Conservation (phyloP, 306 rosid species). For the Glycine soja region DNA sequence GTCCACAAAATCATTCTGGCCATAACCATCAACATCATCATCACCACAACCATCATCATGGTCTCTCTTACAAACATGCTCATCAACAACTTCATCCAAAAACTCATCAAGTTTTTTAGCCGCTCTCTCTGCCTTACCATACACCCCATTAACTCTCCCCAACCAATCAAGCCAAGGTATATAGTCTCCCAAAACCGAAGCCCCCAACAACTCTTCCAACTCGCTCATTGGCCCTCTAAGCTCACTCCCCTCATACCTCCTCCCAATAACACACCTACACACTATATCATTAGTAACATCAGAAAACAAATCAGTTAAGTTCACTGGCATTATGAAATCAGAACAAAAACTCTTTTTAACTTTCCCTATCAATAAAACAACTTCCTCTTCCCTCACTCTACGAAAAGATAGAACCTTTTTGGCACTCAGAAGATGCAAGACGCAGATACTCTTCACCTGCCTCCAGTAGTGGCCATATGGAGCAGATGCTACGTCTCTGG, state of each 20-base stretch:
- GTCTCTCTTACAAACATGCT: neutral
- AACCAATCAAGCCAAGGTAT: constrained; percentile 37
- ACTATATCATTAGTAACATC: neutral
- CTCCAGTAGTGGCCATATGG: constrained; percentile 43
- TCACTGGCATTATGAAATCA: neutral
- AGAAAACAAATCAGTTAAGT: constrained; percentile 33
- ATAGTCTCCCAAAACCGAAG: constrained; percentile 3
- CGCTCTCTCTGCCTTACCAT: constrained; percentile 13
- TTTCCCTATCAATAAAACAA: constrained; percentile 31
- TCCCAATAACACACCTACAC: constrained; percentile 39
- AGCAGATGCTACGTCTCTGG: constrained; percentile 24
- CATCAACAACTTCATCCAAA: constrained; percentile 32
- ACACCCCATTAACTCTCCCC: constrained; percentile 4
- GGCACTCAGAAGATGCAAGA: constrained; percentile 34
- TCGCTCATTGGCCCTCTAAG: neutral
- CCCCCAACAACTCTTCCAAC: constrained; percentile 23
- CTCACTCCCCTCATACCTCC: neutral
- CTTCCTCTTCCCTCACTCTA: constrained; percentile 41
- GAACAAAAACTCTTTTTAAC: neutral
- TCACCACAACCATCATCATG: neutral
- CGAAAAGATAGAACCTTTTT: constrained; percentile 39
- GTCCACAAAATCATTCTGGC: constrained; percentile 39
- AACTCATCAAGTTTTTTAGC: constrained; percentile 21
- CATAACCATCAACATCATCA: too few species aligned
- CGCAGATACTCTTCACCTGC: constrained; percentile 39